phyloP scores from a whole-genome alignment of 192 early-diverging fungal genomes.

The Coemansia pectinata region DNA sequence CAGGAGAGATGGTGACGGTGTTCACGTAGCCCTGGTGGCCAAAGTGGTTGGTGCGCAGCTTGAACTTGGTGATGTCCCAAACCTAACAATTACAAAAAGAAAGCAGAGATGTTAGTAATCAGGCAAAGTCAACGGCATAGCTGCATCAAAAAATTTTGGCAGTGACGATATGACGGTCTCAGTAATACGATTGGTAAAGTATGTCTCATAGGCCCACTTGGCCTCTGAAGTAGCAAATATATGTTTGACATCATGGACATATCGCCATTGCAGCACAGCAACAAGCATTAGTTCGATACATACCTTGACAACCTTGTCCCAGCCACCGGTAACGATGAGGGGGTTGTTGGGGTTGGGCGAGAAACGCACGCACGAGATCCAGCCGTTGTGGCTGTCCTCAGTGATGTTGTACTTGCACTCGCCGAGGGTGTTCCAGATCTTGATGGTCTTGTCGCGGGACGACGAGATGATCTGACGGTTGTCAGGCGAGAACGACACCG shows the following conservation, averaged over 20 bases:
- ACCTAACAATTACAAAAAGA: slow-evolving; percentile 60
- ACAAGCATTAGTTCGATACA: slow-evolving; percentile 16
- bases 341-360: slow-evolving; percentile 98
- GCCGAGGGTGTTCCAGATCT: slow-evolving; percentile 99
- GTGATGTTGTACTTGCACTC: slow-evolving; percentile 99
- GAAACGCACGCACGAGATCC: slow-evolving; percentile 99
- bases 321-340: slow-evolving; percentile 96
- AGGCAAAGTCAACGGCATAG: not conserved
- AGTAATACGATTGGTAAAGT: slow-evolving; percentile 44
- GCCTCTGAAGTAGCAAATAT: slow-evolving; percentile 83
- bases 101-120: not conserved
- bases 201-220: slow-evolving; percentile 64
- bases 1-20: slow-evolving; percentile 98
- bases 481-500: slow-evolving; percentile 99
- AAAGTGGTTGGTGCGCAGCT: slow-evolving; percentile 98
- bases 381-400: slow-evolving; percentile 96
- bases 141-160: not conserved
- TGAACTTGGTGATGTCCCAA: slow-evolving; percentile 98
- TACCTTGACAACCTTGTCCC: slow-evolving; percentile 99
- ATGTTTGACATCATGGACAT: slow-evolving; percentile 44
- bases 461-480: slow-evolving; percentile 99
- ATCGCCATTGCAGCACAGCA: slow-evolving; percentile 3
- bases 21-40: slow-evolving; percentile 98
- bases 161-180: slow-evolving; percentile 16
- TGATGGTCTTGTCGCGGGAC: slow-evolving; percentile 98